A percentile compares a stretch with the other conserved stretches of the same genome.
Evolutionary conservation across 495 filamentous ascomycete genomes (phyloP).

Genomic region (Hyaloscypha finlandica): DNA sequence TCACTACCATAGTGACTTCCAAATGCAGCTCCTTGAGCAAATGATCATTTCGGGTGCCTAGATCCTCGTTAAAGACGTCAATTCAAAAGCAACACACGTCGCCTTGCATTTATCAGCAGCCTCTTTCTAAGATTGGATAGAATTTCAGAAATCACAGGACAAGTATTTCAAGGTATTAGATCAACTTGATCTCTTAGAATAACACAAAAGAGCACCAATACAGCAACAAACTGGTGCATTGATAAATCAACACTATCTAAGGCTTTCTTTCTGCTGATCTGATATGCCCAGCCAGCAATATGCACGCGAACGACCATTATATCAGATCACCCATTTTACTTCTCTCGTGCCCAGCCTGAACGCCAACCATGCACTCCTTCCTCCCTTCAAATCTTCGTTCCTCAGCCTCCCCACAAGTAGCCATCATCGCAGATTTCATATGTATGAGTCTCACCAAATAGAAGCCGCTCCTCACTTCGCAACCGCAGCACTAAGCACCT

Average conservation of each 20-base stretch:
- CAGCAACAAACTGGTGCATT: not conserved
- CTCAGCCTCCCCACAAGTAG: not conserved
- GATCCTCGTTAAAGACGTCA: too few species aligned
- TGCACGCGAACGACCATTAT: not conserved
- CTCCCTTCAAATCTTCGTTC: not conserved
- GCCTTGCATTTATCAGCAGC: too few species aligned
- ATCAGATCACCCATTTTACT: constrained; percentile 2
- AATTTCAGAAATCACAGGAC: too few species aligned
- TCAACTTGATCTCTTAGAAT: too few species aligned
- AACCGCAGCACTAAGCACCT: constrained; percentile 66
- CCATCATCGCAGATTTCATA: not conserved
- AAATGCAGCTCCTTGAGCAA: too few species aligned
- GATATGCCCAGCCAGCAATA: not conserved
- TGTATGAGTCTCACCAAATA: not conserved
- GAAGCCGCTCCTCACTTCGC: constrained; percentile 34
- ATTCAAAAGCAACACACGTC: too few species aligned
- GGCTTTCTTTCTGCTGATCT: not conserved
- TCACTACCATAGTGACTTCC: too few species aligned
- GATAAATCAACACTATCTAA: constrained; percentile 3
- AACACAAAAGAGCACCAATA: too few species aligned
- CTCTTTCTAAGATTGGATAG: too few species aligned
- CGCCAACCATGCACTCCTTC: constrained; percentile 1
- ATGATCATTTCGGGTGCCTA: too few species aligned
- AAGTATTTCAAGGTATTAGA: too few species aligned
- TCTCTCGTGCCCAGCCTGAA: constrained; percentile 5